Percentiles rank a stretch among this genome's conserved stretches.
These are phyloP conservation scores for Skeletonema grethae DNA, from an alignment of 108 stramenopile species.

Conservation along the genomic window DNA sequence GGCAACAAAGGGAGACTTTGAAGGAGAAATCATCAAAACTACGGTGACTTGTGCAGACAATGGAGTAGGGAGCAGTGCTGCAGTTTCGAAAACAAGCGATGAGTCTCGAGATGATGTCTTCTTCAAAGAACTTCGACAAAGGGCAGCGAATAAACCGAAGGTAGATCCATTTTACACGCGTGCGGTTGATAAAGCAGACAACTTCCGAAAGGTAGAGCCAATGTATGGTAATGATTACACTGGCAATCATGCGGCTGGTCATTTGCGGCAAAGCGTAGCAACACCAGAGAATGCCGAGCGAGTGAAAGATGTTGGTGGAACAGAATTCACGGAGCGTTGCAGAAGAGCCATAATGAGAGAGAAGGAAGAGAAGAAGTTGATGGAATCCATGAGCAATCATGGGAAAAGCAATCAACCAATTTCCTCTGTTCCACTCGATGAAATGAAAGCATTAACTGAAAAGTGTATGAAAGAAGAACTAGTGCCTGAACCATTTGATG, in stretches of 20 bases:
- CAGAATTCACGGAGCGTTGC: constrained; percentile 7
- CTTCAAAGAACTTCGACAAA: constrained; percentile 14
- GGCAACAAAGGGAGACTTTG: neutral
- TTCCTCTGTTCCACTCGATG: constrained; percentile 8
- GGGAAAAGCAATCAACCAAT: neutral
- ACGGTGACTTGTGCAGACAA: neutral
- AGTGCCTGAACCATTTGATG: constrained; percentile 23
- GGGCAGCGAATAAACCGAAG: neutral
- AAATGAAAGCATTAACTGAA: constrained; percentile 11
- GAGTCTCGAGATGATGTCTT: neutral
- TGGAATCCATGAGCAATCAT: neutral
- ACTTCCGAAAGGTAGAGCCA: neutral
- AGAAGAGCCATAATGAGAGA: neutral
- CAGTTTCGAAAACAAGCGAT: neutral
- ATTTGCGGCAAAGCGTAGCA: neutral
- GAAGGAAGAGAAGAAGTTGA: constrained; percentile 8
- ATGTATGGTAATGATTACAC: neutral
- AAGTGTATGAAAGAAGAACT: constrained; percentile 1
- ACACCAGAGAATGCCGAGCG: neutral
- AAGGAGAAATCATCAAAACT: neutral
- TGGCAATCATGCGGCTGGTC: neutral
- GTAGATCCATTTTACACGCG: neutral
- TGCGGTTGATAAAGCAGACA: neutral
- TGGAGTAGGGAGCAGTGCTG: neutral
- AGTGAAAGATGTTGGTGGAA: constrained; percentile 38